Conservation (phyloP, 306 rosid species). For the Pterocarpus macrocarpus region DNA sequence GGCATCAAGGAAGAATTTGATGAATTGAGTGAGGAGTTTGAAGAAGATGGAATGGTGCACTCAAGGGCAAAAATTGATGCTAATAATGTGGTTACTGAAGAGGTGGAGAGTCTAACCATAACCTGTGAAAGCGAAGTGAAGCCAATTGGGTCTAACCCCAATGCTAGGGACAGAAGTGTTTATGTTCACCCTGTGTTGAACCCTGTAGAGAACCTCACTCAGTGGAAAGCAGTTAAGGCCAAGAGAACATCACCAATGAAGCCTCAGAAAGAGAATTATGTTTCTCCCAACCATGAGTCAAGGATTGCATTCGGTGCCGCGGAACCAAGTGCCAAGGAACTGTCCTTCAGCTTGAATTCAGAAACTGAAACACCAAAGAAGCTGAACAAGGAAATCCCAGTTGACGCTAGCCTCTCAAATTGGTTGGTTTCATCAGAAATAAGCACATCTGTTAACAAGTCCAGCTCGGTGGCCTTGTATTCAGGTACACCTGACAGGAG, state of each 20-base stretch:
- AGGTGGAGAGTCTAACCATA: constrained; percentile 51
- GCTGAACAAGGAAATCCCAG: constrained; percentile 64
- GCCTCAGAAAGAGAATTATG: constrained; percentile 71
- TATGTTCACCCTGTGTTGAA: constrained; percentile 86
- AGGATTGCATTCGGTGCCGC: constrained; percentile 42
- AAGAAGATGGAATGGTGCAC: constrained; percentile 54
- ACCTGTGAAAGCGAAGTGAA: constrained; percentile 48
- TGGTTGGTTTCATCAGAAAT: constrained; percentile 77
- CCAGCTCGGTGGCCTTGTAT: constrained; percentile 29
- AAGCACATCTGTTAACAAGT: constrained; percentile 57
- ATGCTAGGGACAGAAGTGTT: constrained; percentile 73
- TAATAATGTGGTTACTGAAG: constrained; percentile 54
- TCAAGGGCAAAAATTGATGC: constrained; percentile 42
- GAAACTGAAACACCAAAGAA: constrained; percentile 56
- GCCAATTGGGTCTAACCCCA: constrained; percentile 51
- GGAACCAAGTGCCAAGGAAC: constrained; percentile 50
- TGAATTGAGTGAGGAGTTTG: constrained; percentile 37
- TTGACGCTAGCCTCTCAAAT: constrained; percentile 91
- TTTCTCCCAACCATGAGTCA: constrained; percentile 50
- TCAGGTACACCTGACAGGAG: constrained; percentile 57
- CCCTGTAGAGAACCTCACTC: constrained; percentile 84
- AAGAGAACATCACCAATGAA: constrained; percentile 54
- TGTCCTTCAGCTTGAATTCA: constrained; percentile 56
- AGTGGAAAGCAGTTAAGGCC: constrained; percentile 78
- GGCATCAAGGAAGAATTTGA: constrained; percentile 51